Conservation (phyloP, 208 protist genomes). For the Naegleria lovaniensis region DNA sequence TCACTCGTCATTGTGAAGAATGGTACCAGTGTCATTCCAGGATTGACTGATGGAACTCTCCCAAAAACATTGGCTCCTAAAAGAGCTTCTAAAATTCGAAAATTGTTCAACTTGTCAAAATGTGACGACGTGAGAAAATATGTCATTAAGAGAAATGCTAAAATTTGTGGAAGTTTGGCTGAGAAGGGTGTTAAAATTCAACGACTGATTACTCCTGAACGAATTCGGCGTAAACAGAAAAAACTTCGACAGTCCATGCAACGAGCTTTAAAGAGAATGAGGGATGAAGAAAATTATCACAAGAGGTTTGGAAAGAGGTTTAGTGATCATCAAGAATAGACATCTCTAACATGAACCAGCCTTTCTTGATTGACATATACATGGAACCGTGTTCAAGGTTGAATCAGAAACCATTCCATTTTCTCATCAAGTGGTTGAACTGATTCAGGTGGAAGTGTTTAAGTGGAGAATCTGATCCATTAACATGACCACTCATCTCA, state of each 20-base stretch:
- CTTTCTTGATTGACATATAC: no score
- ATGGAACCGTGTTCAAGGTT: no score
- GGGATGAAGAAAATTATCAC: background rate
- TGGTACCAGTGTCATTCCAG: background rate
- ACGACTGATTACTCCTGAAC: background rate
- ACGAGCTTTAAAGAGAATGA: background rate
- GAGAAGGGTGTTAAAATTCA: background rate
- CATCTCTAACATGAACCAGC: no score
- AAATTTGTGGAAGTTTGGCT: background rate
- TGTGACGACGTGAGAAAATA: background rate
- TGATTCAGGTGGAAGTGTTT: no score
- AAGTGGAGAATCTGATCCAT: no score
- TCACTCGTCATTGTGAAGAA: background rate
- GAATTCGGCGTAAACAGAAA: background rate
- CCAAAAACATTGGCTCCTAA: background rate
- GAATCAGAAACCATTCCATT: no score
- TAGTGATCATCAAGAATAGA: no score
- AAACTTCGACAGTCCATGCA: background rate
- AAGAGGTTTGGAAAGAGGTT: background rate
- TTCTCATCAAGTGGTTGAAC: no score
- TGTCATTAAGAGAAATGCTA: background rate
- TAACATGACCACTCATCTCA: no score
- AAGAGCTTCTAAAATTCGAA: background rate
- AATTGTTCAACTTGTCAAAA: background rate
- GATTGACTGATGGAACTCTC: background rate